Percentiles rank a stretch among this genome's conserved stretches.
These are phyloP conservation scores for Elsinoe ampelina DNA, from an alignment of 2,329 filamentous ascomycete species.

Conservation along the genomic window DNA sequence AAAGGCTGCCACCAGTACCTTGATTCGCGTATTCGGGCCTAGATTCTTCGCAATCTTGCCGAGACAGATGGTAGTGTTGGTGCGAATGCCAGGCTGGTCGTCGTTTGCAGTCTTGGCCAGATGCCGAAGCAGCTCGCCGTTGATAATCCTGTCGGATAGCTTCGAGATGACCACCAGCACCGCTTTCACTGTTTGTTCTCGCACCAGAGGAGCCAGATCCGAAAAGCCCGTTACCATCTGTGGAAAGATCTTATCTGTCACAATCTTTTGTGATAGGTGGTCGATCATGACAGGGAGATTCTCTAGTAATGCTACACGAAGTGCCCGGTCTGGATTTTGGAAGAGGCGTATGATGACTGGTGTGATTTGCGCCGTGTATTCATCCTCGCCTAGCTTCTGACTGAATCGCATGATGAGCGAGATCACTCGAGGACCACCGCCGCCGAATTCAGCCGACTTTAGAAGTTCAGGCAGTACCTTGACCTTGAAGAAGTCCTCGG, in stretches of 20 bases:
- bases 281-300: constrained; percentile 88
- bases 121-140: constrained; percentile 82
- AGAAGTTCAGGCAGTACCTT: constrained; percentile 90
- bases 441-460: constrained; percentile 98
- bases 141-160: constrained; percentile 83
- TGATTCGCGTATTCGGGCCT: constrained; percentile 63
- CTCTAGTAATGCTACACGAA: constrained; percentile 83
- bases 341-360: constrained; percentile 85
- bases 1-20: constrained; percentile 90
- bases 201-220: constrained; percentile 78
- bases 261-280: constrained; percentile 72
- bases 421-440: constrained; percentile 86
- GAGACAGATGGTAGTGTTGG: constrained; percentile 94
- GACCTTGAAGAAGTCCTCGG: constrained; percentile 96
- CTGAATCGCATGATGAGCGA: constrained; percentile 83
- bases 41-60: constrained; percentile 92
- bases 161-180: constrained; percentile 81
- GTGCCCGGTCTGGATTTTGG: constrained; percentile 79
- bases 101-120: constrained; percentile 95
- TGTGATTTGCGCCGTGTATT: constrained; percentile 75
- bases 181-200: constrained; percentile 93
- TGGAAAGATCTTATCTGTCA: constrained; percentile 95
- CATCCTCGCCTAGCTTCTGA: constrained; percentile 74
- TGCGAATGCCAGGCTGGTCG: constrained; percentile 91
- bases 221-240: constrained; percentile 95